These are phyloP conservation scores for Gnomoniopsis smithogilvyi DNA, from an alignment of 2,329 filamentous ascomycete genomes.

Conservation along the genomic window DNA sequence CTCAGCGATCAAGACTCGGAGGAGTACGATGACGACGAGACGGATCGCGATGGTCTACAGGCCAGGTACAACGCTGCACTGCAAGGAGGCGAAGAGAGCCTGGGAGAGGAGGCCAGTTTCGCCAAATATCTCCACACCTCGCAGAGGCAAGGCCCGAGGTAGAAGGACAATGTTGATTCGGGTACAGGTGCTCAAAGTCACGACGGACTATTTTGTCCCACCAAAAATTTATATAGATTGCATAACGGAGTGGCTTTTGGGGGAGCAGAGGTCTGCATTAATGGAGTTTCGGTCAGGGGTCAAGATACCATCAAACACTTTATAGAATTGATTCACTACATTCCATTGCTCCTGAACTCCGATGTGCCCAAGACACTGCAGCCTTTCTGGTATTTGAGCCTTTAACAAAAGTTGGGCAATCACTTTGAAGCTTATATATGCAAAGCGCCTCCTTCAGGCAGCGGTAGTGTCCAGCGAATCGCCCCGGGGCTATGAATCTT, in stretches of 20 bases:
- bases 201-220: neutral
- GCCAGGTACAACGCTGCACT: constrained; percentile 71
- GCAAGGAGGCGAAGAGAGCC: constrained; percentile 47
- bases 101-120: constrained; percentile 57
- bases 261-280: constrained; percentile 18
- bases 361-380: neutral
- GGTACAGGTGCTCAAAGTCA: neutral
- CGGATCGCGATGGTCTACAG: constrained; percentile 64
- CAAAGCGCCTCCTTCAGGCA: neutral
- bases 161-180: neutral
- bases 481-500: neutral
- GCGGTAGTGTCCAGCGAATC: too few relatives aligned
- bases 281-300: constrained; percentile 23
- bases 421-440: neutral
- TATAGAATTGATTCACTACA: constrained; percentile 14
- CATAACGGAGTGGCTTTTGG: constrained; percentile 9
- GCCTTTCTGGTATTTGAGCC: neutral
- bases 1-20: constrained; percentile 53
- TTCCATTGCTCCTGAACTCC: constrained; percentile 15
- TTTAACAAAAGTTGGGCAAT: neutral
- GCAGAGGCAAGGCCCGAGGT: constrained; percentile 6
- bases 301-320: constrained; percentile 23
- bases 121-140: constrained; percentile 56
- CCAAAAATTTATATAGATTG: constrained; percentile 22
- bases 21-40: constrained; percentile 56